phyloP scores from a whole-genome alignment of 805 yeast species.

The Kodamaea leandrae region DNA sequence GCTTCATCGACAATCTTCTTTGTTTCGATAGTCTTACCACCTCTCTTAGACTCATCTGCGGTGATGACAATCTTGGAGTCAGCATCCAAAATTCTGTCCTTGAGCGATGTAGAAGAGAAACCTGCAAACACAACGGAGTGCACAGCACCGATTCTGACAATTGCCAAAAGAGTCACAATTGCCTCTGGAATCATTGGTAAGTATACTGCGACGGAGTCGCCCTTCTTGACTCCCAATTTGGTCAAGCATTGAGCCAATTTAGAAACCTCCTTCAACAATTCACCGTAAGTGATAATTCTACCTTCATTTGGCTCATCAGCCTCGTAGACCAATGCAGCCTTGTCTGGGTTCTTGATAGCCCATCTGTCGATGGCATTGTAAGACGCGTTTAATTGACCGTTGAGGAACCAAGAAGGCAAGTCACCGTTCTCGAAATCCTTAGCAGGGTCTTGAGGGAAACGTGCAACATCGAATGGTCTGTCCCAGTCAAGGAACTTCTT shows the following conservation, averaged over 20 bases:
- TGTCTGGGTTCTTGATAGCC: slow-evolving; percentile 83
- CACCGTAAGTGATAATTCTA: slow-evolving; percentile 75
- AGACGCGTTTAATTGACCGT: slow-evolving; percentile 89
- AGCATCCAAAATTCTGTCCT: slow-evolving; percentile 88
- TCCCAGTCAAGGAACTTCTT: slow-evolving; percentile 50
- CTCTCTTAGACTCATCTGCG: slow-evolving; percentile 93
- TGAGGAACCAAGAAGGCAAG: slow-evolving; percentile 83
- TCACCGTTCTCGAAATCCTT: slow-evolving; percentile 56
- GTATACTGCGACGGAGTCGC: slow-evolving; percentile 95
- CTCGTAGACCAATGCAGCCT: slow-evolving; percentile 82
- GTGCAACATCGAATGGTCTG: slow-evolving; percentile 47
- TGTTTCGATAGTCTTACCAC: slow-evolving; percentile 89
- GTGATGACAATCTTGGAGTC: slow-evolving; percentile 84
- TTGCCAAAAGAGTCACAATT: slow-evolving; percentile 87
- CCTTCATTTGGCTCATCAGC: slow-evolving; percentile 86
- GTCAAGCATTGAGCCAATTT: slow-evolving; percentile 81
- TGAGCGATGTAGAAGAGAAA: slow-evolving; percentile 87
- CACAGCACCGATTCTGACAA: slow-evolving; percentile 90
- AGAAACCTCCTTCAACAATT: slow-evolving; percentile 79
- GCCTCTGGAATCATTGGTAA: slow-evolving; percentile 99
- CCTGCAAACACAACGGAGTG: slow-evolving; percentile 98
- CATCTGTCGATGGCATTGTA: slow-evolving; percentile 96
- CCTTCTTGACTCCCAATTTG: slow-evolving; percentile 85
- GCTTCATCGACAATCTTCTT: slow-evolving; percentile 96
- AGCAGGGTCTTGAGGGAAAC: slow-evolving; percentile 45